phyloP scores from a whole-genome alignment of 108 stramenopile genomes.

The Hondaea fermentalgiana region DNA sequence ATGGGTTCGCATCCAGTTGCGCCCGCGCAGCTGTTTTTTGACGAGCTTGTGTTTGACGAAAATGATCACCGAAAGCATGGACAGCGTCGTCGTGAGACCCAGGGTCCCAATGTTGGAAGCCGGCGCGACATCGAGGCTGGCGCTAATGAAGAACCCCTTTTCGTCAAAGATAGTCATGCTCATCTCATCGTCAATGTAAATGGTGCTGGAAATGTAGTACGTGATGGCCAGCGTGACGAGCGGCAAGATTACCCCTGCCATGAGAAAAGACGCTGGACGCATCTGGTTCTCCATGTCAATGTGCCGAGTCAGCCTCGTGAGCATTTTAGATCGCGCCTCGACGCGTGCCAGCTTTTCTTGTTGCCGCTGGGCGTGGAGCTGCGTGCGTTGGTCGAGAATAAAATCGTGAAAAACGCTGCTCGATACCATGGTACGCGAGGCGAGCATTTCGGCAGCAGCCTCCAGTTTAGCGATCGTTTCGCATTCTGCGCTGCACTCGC shows the following conservation, averaged over 20 bases:
- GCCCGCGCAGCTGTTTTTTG: background rate
- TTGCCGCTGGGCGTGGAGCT: background rate
- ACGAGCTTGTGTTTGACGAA: slow-evolving; percentile 15
- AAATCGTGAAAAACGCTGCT: background rate
- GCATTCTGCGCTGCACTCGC: background rate
- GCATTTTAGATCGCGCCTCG: background rate
- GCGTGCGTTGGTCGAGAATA: background rate
- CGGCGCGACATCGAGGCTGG: background rate
- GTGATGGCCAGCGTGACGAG: background rate
- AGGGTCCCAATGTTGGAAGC: background rate
- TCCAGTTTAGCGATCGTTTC: background rate
- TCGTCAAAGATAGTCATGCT: background rate
- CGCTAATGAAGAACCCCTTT: background rate
- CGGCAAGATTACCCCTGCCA: background rate
- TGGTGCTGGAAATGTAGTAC: background rate
- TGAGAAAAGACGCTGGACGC: background rate
- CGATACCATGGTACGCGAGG: background rate
- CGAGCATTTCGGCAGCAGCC: background rate
- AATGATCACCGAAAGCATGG: background rate
- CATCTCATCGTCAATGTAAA: background rate
- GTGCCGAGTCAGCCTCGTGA: background rate
- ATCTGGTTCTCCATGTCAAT: background rate
- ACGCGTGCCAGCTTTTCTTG: background rate
- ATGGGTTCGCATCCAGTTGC: slow-evolving; percentile 4
- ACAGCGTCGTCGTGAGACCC: background rate